Evolutionary conservation across 257 asterid species (phyloP), one percentile per base, ranked within the genome.

Genomic region (Pogostemon cablin): DNA sequence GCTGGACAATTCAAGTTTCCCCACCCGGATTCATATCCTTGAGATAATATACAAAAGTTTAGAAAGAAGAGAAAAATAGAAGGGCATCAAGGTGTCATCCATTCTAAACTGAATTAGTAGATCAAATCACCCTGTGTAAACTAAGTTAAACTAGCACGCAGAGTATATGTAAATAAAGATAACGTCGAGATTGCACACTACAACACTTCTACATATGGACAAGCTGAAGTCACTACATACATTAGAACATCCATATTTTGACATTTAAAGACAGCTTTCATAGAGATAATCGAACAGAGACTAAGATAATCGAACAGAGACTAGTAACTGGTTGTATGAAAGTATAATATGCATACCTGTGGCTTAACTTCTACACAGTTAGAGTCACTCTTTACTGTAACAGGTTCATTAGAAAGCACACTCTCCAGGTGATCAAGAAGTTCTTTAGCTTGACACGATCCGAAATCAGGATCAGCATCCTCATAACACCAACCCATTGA

Each of bases 401-500:
- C 97, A 3, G 97, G 97, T 59, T 91, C 97, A 67, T 91, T 91
- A 40, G 96, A 82, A 59, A 91, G 93, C 52, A 91, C 97, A 58
- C 95, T 91, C 81, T 87, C 97, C 1, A 91, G 91, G 75, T 91
- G 97, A 79, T 89, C 91, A 17, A 88, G 95, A 81, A 91, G 93
- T 64, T 91, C 97, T 73, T 91, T 91, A 42, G 97, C 96, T 82
- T 91, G 97, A 72, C 97, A 88, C 9, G 97, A 91, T 74, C 97
- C 97, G 25, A 91, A 91, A 86, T 91, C 97, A 1, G 95, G 96
- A 81, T 91, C 97, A 1, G 97, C 90, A 70, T 91, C 97, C 82
- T 89, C 97, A 5, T 91, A 91, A 67, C 86, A 84, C 97, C 97
- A 91, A 47, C 81, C 91, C 95, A 91, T 86, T 4, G 93, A 87